Percentiles rank a stretch among this genome's conserved stretches.
phyloP scores from a whole-genome alignment of 805 yeast species.

The Myxozyma vanderwaltii region DNA sequence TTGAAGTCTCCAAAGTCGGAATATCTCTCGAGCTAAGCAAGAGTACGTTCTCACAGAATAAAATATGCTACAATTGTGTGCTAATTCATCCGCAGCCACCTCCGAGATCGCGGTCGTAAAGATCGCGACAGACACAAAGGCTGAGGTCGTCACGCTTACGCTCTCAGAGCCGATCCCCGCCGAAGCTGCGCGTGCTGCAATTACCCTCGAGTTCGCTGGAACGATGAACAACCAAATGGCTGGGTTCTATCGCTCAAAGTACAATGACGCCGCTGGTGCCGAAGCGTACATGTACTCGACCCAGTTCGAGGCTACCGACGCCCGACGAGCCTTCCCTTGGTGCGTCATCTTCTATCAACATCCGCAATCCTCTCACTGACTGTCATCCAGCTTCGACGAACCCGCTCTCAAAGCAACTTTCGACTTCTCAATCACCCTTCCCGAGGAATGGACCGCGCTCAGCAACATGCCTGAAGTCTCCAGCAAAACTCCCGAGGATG shows the following conservation, averaged over 20 bases:
- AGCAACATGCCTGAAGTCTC: conserved; percentile 58
- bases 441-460: conserved; percentile 42
- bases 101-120: conserved; percentile 39
- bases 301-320: conserved; percentile 85
- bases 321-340: conserved; percentile 84
- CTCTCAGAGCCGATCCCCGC: conserved; percentile 46
- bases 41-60: conserved; percentile 11
- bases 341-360: not conserved
- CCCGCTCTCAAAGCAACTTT: conserved; percentile 78
- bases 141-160: conserved; percentile 61
- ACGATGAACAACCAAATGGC: conserved; percentile 68
- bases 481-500: conserved; percentile 60
- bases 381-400: conserved; percentile 57
- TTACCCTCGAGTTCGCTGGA: conserved; percentile 58
- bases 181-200: conserved; percentile 46
- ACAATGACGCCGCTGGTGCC: conserved; percentile 54
- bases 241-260: conserved; percentile 60
- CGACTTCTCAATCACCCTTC: conserved; percentile 58
- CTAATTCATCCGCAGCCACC: conserved; percentile 19
- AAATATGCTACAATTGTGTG: not conserved
- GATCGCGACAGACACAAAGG: conserved; percentile 47
- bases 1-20: conserved; percentile 25
- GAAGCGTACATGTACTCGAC: conserved; percentile 77
- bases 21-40: conserved; percentile 28
- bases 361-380: not conserved